These are phyloP conservation scores for Stagonosporopsis chrysanthemi DNA, from an alignment of 2,329 filamentous ascomycete species.

Conservation along the genomic window DNA sequence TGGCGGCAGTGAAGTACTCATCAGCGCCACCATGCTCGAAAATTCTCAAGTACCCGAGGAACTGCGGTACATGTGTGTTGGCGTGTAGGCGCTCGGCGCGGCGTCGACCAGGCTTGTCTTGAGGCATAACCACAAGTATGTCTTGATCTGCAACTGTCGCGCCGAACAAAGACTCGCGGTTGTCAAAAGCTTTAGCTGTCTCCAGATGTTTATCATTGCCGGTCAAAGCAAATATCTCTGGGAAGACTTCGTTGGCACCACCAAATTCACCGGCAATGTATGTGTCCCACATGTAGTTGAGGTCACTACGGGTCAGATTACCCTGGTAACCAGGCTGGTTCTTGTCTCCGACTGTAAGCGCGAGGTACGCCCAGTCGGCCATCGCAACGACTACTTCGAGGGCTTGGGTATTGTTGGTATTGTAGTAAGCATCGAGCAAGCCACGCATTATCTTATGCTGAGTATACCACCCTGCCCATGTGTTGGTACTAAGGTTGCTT, in stretches of 20 bases:
- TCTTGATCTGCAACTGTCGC: constrained; percentile 1
- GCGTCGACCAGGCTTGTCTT: constrained; percentile 5
- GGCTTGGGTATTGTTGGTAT: constrained; percentile 6
- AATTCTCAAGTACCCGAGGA: constrained; percentile 2
- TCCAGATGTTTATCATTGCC: constrained; percentile 4
- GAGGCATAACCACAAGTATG: constrained; percentile 3
- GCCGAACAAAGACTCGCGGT: constrained; percentile 7
- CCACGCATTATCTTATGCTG: constrained; percentile 13
- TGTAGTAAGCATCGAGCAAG: constrained; percentile 4
- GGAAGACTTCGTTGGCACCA: constrained; percentile 7
- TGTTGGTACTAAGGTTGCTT: background rate
- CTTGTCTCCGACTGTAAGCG: constrained; percentile 6
- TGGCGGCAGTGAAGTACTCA: constrained; percentile 7
- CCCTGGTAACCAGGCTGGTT: constrained; percentile 8
- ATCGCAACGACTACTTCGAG: constrained; percentile 4
- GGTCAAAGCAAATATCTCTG: constrained; percentile 5
- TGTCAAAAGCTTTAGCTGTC: constrained; percentile 6
- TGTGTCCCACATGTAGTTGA: constrained; percentile 15
- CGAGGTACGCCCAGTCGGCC: constrained; percentile 9
- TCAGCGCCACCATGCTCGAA: constrained; percentile 2
- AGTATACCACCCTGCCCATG: constrained; percentile 8
- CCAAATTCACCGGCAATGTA: constrained; percentile 10
- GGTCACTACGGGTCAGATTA: constrained; percentile 8
- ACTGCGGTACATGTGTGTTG: constrained; percentile 7
- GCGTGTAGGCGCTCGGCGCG: constrained; percentile 8